Evolutionary conservation across 306 rosid species (phyloP).

Genomic region (Fagus sylvatica): DNA sequence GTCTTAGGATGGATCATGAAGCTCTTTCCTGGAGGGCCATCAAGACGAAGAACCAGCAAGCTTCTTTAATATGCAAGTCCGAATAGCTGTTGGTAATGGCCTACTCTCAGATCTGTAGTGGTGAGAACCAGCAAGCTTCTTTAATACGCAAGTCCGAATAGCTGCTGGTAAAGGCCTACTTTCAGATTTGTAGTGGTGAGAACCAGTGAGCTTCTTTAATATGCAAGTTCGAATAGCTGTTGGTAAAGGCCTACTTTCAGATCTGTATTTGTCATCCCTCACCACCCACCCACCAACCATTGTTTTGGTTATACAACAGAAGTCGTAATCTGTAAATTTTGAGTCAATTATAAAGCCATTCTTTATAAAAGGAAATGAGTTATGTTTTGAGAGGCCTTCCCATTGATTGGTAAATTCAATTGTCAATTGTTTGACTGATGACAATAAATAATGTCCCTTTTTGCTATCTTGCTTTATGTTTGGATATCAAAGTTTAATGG

Average conservation of each 20-base stretch:
- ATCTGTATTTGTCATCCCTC: conserved; percentile 36
- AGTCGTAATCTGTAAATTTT: conserved; percentile 65
- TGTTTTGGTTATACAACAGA: conserved; percentile 14
- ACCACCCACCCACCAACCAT: conserved; percentile 2
- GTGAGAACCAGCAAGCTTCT: conserved; percentile 85
- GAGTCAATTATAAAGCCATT: conserved; percentile 53
- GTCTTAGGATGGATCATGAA: conserved; percentile 99
- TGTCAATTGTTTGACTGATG: conserved; percentile 47
- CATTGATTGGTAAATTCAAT: conserved; percentile 41
- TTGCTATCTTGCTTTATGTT: conserved; percentile 20
- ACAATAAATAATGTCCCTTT: conserved; percentile 34
- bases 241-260: conserved; percentile 6
- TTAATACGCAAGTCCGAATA: conserved; percentile 40
- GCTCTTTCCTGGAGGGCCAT: conserved; percentile 94
- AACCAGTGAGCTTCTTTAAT: conserved; percentile 86
- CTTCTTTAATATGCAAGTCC: conserved; percentile 56
- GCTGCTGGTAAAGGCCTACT: conserved; percentile 16
- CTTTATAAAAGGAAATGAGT: conserved; percentile 41
- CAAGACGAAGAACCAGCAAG: conserved; percentile 88
- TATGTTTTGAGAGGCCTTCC: conserved; percentile 36
- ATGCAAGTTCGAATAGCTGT: conserved; percentile 31
- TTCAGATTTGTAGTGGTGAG: conserved; percentile 12
- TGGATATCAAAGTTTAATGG: conserved; percentile 34
- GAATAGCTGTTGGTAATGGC: conserved; percentile 25
- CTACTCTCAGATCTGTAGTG: neutral